phyloP scores from a whole-genome alignment of 208 protist genomes.

The Crithidia expoeki region DNA sequence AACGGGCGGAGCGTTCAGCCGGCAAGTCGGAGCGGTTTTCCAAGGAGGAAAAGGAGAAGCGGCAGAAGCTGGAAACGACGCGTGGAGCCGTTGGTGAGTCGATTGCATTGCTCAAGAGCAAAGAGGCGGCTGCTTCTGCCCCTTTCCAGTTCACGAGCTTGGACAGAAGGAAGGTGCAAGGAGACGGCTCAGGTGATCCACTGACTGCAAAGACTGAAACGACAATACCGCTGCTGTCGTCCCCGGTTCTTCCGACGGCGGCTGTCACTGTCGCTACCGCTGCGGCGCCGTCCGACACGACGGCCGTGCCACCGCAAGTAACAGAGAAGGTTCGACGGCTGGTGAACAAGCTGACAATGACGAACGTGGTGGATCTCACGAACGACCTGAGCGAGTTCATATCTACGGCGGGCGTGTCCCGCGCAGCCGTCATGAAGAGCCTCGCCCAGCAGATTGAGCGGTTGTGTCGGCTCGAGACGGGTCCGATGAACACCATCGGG shows the following conservation, averaged over 20 bases:
- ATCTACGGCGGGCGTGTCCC: slow-evolving; percentile 41
- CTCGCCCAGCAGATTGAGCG: slow-evolving; percentile 60
- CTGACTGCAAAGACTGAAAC: too few species aligned
- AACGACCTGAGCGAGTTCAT: slow-evolving; percentile 58
- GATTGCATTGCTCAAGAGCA: not conserved
- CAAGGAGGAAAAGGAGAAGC: slow-evolving; percentile 13
- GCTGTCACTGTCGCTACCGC: not conserved
- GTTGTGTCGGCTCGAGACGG: slow-evolving; percentile 61
- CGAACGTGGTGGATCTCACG: slow-evolving; percentile 77
- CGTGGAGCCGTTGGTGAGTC: not conserved
- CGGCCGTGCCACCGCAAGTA: slow-evolving; percentile 34
- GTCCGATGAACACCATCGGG: slow-evolving; percentile 54
- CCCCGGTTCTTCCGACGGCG: too few species aligned
- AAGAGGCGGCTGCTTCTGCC: not conserved
- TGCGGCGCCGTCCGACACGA: slow-evolving; percentile 1
- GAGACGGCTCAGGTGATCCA: too few species aligned
- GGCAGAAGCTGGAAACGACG: slow-evolving; percentile 5
- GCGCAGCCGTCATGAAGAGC: slow-evolving; percentile 56
- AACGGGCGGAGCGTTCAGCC: slow-evolving; percentile 14
- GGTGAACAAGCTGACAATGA: slow-evolving; percentile 80
- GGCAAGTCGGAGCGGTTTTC: slow-evolving; percentile 7
- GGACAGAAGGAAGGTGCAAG: too few species aligned
- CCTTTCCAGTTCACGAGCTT: slow-evolving; percentile 7
- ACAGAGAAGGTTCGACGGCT: slow-evolving; percentile 50
- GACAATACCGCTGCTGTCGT: too few species aligned